Evolutionary conservation across 2,329 filamentous ascomycete species (phyloP), one percentile per base, ranked within the genome.

Genomic region (Fusarium pininemorale): DNA sequence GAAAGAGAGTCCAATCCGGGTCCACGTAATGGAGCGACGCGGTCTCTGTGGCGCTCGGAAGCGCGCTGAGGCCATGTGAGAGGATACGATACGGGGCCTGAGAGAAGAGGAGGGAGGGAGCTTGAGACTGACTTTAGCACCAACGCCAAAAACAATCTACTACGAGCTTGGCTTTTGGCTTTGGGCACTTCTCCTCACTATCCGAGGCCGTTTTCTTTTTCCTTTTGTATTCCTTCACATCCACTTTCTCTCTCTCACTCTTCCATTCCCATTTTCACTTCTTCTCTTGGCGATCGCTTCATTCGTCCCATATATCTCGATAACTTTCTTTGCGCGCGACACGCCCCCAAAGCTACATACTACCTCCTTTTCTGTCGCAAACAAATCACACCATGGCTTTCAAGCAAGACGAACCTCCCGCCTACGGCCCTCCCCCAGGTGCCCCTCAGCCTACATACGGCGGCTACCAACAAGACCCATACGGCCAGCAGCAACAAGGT

Each of bases 381-480:
- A 39, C 51, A 26, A 35, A 66, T 30, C 57, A 66, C 66, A 61
- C 61, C 38, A 79, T 79, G 75, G 76, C 76, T 59, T 77, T 81
- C 75, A 87, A 88, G 79, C 77, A 82, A 80, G 85, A 88, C 61
- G 81, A 85, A 39, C 88, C 88, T 60, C 87, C 87, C 32, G 84
- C 86, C 48, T 88, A 89, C 79, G 81, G 81, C 70, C 80, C 78
- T 59, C 79, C 80, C 30, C 81, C 82, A 41, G 78, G 82, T 65
- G 76, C 81, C 51, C 81, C 86, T 39, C 84, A 85, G 72, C 81
- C 83, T 20, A 81, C 86, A 2, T 87, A 88, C 75, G 80, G 83
- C 54, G 82, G 84, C 38, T 84, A 85, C 72, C 79, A 73, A 32
- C 74, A 79, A 73, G 77, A 79, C 59, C 81, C 80, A 16, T 80